phyloP scores from a whole-genome alignment of 345 rosid genomes.

The Lepidium sativum region DNA sequence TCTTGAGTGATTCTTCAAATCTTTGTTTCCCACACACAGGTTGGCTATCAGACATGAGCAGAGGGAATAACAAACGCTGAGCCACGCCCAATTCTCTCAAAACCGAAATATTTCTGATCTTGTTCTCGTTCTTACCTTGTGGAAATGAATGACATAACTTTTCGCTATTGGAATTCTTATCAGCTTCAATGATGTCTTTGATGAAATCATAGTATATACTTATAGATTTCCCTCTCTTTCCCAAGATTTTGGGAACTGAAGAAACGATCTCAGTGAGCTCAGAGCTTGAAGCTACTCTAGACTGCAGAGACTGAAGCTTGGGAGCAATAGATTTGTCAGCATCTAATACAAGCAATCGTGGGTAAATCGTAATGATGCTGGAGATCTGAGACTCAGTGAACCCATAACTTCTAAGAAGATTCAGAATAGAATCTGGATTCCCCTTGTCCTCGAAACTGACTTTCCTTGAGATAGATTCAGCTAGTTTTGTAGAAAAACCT shows the following conservation, averaged over 20 bases:
- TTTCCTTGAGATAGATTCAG: conserved; percentile 1
- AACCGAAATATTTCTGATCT: neutral
- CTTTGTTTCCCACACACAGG: neutral
- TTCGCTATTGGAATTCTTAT: neutral
- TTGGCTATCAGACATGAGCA: neutral
- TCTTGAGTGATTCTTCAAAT: conserved; percentile 6
- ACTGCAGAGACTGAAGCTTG: conserved; percentile 22
- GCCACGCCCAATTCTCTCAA: conserved; percentile 18
- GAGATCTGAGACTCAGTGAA: conserved; percentile 18
- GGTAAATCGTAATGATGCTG: neutral
- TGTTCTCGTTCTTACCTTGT: neutral
- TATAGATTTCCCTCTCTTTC: neutral
- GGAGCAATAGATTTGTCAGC: conserved; percentile 15
- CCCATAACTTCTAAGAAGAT: conserved; percentile 13
- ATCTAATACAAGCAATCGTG: conserved; percentile 3
- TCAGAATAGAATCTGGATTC: conserved; percentile 3
- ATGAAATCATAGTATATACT: conserved; percentile 9
- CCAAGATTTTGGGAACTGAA: conserved; percentile 6
- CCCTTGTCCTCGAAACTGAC: neutral
- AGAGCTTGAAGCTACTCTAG: conserved; percentile 19
- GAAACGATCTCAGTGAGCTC: conserved; percentile 7
- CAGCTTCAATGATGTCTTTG: neutral
- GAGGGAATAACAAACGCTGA: neutral
- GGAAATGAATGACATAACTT: neutral
- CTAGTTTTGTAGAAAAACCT: conserved; percentile 1